Conservation (phyloP, 345 rosid genomes). For the Brassica carinata region DNA sequence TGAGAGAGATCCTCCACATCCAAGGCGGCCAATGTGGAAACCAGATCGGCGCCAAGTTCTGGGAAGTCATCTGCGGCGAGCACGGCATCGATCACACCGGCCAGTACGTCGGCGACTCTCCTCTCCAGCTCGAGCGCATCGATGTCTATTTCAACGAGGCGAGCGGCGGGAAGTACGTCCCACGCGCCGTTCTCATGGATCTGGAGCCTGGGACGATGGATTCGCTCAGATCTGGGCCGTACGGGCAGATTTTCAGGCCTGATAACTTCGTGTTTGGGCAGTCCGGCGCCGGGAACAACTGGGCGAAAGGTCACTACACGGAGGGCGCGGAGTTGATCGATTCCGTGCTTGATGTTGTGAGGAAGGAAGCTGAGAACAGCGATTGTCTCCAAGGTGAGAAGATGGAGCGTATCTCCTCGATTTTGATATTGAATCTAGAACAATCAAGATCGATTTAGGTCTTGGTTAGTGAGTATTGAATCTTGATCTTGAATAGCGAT, state of each 20-base stretch:
- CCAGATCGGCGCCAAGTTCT: constrained; percentile 52
- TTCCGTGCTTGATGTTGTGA: constrained; percentile 44
- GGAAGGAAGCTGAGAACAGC: constrained; percentile 48
- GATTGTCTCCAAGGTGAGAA: constrained; percentile 44
- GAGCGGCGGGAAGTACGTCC: constrained; percentile 45
- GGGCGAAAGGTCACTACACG: constrained; percentile 48
- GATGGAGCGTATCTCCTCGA: too few species aligned
- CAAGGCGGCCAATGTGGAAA: constrained; percentile 50
- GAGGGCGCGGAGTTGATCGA: constrained; percentile 47
- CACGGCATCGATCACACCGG: constrained; percentile 49
- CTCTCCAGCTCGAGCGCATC: constrained; percentile 44
- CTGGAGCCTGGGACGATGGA: constrained; percentile 50
- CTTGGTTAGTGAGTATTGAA: not conserved
- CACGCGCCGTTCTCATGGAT: constrained; percentile 48
- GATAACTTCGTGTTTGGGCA: constrained; percentile 47
- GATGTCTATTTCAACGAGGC: constrained; percentile 47
- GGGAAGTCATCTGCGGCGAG: constrained; percentile 48
- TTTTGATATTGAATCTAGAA: not conserved
- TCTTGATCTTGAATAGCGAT: not conserved
- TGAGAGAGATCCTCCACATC: constrained; percentile 49
- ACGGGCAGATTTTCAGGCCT: constrained; percentile 45
- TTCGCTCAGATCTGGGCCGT: constrained; percentile 47
- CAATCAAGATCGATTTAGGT: not conserved
- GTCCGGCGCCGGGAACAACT: constrained; percentile 45
- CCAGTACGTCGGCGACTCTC: constrained; percentile 45